Evolutionary conservation across 495 filamentous ascomycete species (phyloP).

Genomic region (Penicillium macrosclerotiorum): DNA sequence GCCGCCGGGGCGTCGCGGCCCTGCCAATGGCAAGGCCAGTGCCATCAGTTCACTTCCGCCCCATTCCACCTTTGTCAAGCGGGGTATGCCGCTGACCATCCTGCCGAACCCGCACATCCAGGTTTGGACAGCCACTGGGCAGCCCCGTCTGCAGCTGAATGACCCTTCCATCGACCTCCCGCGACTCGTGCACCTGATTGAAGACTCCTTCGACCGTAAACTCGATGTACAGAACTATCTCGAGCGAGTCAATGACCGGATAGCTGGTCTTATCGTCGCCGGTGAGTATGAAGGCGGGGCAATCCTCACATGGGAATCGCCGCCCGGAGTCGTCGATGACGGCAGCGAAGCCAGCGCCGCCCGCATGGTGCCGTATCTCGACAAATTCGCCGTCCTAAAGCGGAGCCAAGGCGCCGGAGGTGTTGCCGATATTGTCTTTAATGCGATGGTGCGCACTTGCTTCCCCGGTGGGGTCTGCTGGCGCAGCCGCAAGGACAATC

Average conservation of each 20-base stretch:
- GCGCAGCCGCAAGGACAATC: slow-evolving; percentile 77
- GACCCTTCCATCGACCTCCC: slow-evolving; percentile 80
- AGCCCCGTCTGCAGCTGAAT: slow-evolving; percentile 59
- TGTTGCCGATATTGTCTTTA: slow-evolving; percentile 94
- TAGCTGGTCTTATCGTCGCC: slow-evolving; percentile 90
- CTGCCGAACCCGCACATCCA: slow-evolving; percentile 64
- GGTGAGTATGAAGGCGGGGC: slow-evolving; percentile 97
- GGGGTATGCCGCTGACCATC: slow-evolving; percentile 83
- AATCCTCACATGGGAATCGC: slow-evolving; percentile 90
- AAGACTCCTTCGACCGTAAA: slow-evolving; percentile 87
- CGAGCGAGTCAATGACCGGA: slow-evolving; percentile 65
- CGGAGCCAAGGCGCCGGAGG: slow-evolving; percentile 86
- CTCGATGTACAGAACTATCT: slow-evolving; percentile 84
- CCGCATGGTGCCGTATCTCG: slow-evolving; percentile 84
- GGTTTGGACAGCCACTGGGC: slow-evolving; percentile 64
- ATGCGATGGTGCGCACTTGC: slow-evolving; percentile 84
- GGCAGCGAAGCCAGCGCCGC: slow-evolving; percentile 48
- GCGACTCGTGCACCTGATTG: slow-evolving; percentile 80
- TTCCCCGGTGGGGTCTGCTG: slow-evolving; percentile 81
- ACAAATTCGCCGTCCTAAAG: slow-evolving; percentile 95
- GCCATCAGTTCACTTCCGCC: slow-evolving; percentile 32
- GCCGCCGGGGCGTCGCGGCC: slow-evolving; percentile 59
- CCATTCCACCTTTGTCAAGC: slow-evolving; percentile 80
- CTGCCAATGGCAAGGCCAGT: slow-evolving; percentile 19
- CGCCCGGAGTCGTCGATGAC: slow-evolving; percentile 54